Base-by-base conservation (phyloP, 495 filamentous ascomycete species). In the Podospora appendiculata region DNA sequence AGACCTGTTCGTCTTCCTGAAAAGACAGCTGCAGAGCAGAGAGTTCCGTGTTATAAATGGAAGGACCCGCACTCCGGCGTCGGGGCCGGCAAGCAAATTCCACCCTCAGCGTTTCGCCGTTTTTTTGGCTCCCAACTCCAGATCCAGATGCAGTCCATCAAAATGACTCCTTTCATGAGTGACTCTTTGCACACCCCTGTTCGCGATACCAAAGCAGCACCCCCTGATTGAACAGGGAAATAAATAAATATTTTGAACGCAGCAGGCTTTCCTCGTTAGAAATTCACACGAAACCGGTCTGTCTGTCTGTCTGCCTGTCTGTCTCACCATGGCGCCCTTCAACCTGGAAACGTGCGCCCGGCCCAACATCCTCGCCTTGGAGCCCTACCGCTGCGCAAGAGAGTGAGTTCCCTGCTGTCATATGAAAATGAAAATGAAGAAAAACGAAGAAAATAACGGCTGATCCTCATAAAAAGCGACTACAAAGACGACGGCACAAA, bases 401-500 rank as follows among this genome's bases (percentile, higher is more conserved):
- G 87, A 90, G 87, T 89, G 71, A 66, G 84, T 71, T 39, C 32
- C 50, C 45, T 41, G 8, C 25, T n/a, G 41, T 56, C 43, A 41
- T 43, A 55, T 40, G 55, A 57, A 51, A 53, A 25, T 25, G 25
- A 25, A n/a, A n/a, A n/a, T n/a, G 25, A 25, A 25, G 5, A 49
- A 53, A 53, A 14, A 47, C 19, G 25, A 48, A 48, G 49, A 38
- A 35, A 35, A 39, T 42, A 41, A 17, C 38, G n/a, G 48, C 74
- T 68, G 74, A 58, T 53, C 64, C 52, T 53, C 25, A 8, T 41
- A 36, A 39, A 39, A 18, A 95, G 89, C 78, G 91, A 98, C 80
- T 97, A 97, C 78, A 95, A 97, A 78, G 93, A 98, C 65, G 87
- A 98, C 63, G 94, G 93, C 57, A 95, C 85, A 44, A 97, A 97